Percentiles rank a stretch among this genome's conserved stretches.
Evolutionary conservation across 257 asterid species (phyloP).

Genomic region (Nicotiana benthamiana): DNA sequence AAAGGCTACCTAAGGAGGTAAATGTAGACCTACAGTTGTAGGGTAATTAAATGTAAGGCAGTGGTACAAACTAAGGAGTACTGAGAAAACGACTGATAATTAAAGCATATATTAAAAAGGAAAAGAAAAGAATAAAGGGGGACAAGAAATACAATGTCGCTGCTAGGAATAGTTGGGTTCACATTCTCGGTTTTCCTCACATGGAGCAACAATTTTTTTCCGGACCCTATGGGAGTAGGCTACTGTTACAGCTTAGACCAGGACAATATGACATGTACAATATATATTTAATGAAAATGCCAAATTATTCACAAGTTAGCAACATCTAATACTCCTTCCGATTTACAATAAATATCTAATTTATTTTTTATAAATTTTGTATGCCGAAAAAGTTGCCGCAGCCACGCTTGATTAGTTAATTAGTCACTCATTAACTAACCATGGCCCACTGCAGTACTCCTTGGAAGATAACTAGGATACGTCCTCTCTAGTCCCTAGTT

Average conservation of each 20-base stretch:
- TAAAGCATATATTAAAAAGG: not conserved
- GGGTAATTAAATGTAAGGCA: not conserved
- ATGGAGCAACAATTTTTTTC: constrained; percentile 47
- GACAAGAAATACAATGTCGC: not conserved
- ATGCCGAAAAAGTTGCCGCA: not conserved
- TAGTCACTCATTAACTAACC: not conserved
- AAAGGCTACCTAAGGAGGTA: too few relatives aligned
- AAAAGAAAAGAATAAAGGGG: not conserved
- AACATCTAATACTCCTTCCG: too few relatives aligned
- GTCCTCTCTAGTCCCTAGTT: not conserved
- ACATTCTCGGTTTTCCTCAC: constrained; percentile 30
- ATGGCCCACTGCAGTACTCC: not conserved
- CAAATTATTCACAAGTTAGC: not conserved
- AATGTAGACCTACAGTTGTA: not conserved
- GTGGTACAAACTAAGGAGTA: not conserved
- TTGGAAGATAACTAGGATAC: not conserved
- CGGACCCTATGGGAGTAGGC: constrained; percentile 23
- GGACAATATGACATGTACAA: constrained; percentile 21
- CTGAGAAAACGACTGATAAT: too few relatives aligned
- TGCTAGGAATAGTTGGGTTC: constrained; percentile 11
- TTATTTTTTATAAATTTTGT: too few relatives aligned
- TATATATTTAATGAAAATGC: constrained; percentile 12
- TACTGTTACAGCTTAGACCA: constrained; percentile 33
- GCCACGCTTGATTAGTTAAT: not conserved
- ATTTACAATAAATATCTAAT: too few relatives aligned